Percentiles rank a stretch among this genome's conserved stretches.
Evolutionary conservation across 257 asterid species (phyloP).

Genomic region (Mitragyna speciosa): DNA sequence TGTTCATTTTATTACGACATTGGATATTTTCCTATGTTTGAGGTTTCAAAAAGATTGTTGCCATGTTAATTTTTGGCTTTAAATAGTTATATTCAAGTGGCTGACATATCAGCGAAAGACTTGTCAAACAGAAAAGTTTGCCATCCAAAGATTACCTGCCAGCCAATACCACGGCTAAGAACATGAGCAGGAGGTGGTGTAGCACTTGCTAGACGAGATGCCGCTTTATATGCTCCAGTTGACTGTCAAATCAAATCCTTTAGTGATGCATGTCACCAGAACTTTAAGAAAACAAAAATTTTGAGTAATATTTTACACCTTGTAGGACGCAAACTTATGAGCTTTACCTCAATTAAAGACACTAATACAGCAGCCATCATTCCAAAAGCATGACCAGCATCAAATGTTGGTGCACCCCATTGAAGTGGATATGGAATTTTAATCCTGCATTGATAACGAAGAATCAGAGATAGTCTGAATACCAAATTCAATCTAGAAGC

Average conservation of each 20-base stretch:
- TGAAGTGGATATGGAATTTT: constrained; percentile 94
- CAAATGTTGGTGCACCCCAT: constrained; percentile 98
- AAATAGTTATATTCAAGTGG: background rate
- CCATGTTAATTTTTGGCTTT: background rate
- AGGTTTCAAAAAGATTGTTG: background rate
- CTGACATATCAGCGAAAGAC: background rate
- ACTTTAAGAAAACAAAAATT: background rate
- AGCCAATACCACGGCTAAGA: constrained; percentile 97
- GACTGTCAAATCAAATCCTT: constrained; percentile 51
- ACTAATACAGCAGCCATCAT: constrained; percentile 96
- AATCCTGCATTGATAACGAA: constrained; percentile 48
- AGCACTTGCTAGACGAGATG: constrained; percentile 95
- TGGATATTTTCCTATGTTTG: background rate
- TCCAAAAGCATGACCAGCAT: constrained; percentile 97
- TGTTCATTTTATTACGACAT: background rate
- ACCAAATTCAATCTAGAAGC: background rate
- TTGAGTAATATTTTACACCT: background rate
- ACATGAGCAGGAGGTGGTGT: constrained; percentile 99
- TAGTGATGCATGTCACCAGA: background rate
- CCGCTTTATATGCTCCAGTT: constrained; percentile 95
- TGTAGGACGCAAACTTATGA: background rate
- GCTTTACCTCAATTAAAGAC: constrained; percentile 81
- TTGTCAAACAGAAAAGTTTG: background rate
- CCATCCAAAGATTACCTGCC: constrained; percentile 56
- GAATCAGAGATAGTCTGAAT: background rate